Base-by-base conservation (phyloP, 305 asterid genomes). In the Solanum hybrid region DNA sequence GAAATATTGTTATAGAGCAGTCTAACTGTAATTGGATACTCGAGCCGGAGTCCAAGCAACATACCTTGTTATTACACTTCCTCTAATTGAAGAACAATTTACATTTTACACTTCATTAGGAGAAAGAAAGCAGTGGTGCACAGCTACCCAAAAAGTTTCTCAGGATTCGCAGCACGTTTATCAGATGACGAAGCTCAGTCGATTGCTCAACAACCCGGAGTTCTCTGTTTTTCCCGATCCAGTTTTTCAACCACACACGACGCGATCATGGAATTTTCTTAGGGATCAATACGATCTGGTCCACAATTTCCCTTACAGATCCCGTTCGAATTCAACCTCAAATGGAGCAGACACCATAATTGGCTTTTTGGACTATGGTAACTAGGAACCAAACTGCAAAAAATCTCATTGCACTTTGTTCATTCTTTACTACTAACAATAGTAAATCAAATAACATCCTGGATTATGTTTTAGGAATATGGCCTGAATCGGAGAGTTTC, bases 231-330 rank as follows among this genome's bases (percentile, higher is more conserved):
- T 95, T 51, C 94, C 92, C 36, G 97, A 95, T 85, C 95, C 95
- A 16, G 89, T 92, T 29, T 88, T 94, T 17, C 89, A 94, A 17
- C 95, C 92, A 79, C 98, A 94, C 92, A 94, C 95, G 0, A 95
- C 97, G 35, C 96, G 91, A 78, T 95, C 97, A 16, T 95, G 98
- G 97, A 97, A 95, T 34, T 95, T 94, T 91, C 88, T 95, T 89
- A 91, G 84, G 84, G 87, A 80, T 29, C 95, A 94, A 89, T 87
- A 92, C 11, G 80, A 88, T 85, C 31, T 91, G 4, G 89, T 90
- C 90, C 89, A 90, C 7, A 90, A 91, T 79, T 72, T 93, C 5
- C 40, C 66, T 29, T 72, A 93, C 4, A 72, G 85, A 12, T 90
- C 91, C 3, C 79, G 46, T 24, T 79, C 46, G 0, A 86, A 26